Evolutionary conservation across 2,329 filamentous ascomycete species (phyloP), one percentile per base, ranked within the genome.

Genomic region (Colletotrichum spaethianum): DNA sequence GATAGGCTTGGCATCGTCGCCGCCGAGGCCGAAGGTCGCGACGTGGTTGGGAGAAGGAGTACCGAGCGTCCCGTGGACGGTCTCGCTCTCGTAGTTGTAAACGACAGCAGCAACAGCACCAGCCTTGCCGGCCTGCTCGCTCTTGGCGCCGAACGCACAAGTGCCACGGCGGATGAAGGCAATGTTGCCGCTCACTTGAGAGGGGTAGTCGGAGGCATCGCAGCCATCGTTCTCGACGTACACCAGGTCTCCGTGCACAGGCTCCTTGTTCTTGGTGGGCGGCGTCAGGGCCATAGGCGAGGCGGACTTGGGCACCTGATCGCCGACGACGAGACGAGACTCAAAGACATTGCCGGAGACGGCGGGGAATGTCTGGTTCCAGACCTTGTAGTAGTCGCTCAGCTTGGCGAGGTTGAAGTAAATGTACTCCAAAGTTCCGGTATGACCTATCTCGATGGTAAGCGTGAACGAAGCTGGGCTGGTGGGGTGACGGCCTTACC

Each of bases 121-220:
- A 1, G 92, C 92, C 60, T 84, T 86, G 52, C 91, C 92, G 7
- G 94, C 93, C 18, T 89, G 83, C 64, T 86, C 87, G 1, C 92
- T 92, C 83, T 96, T 96, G 71, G 86, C 82, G 14, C 91, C 93
- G 75, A 96, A 96, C 9, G 90, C 75, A 78, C 94, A 96, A 1
- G 82, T 85, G 64, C 94, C 94, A 67, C 94, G 91, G 38, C 86
- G 85, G 74, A 96, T 87, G 46, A 96, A 85, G 12, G 92, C 93
- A 71, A 96, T 91, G 70, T 89, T 90, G 61, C 90, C 92, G 12
- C 83, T 80, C 4, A 92, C 82, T 1, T 83, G 80, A 1, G 85
- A 77, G 1, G 93, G 89, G 78, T 90, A 95, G 80, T 95, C 92
- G 2, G 86, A 83, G 6, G 83, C 81, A 20, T 87, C 79, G 79